Percentiles rank a stretch among this genome's conserved stretches.
Conservation (phyloP, 148 eudicot genomes). For the Rhododendron williamsianum region DNA sequence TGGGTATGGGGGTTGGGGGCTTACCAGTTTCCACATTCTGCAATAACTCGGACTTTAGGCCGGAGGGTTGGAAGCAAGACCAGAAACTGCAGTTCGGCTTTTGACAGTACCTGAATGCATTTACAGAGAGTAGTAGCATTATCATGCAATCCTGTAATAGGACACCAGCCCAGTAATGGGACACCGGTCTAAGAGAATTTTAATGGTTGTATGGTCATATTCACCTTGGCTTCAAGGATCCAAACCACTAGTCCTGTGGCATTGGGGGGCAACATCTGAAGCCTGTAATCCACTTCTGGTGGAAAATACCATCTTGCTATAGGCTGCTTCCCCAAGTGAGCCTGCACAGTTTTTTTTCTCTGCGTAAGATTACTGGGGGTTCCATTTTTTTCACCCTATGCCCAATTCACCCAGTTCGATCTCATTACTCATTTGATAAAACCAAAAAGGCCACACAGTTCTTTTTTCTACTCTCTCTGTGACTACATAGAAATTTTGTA, state of each 20-base stretch:
- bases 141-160: neutral
- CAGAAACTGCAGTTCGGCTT: slow-evolving; percentile 83
- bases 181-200: neutral
- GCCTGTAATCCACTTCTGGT: slow-evolving; percentile 90
- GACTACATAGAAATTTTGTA: neutral
- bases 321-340: slow-evolving; percentile 95
- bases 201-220: neutral
- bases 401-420: neutral
- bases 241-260: slow-evolving; percentile 78
- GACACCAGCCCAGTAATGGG: neutral
- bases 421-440: neutral
- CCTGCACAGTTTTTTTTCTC: slow-evolving; percentile 26
- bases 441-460: neutral
- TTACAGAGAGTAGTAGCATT: neutral
- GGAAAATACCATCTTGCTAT: slow-evolving; percentile 96
- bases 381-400: neutral
- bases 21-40: slow-evolving; percentile 98
- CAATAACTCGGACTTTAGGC: slow-evolving; percentile 85
- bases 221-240: slow-evolving; percentile 86
- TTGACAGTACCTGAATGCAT: slow-evolving; percentile 59
- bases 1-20: neutral
- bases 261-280: slow-evolving; percentile 70
- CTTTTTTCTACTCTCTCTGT: neutral
- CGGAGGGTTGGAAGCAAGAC: slow-evolving; percentile 83
- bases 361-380: neutral